phyloP scores from a whole-genome alignment of 2,329 filamentous ascomycete species.

The Pseudogymnoascus sp. region DNA sequence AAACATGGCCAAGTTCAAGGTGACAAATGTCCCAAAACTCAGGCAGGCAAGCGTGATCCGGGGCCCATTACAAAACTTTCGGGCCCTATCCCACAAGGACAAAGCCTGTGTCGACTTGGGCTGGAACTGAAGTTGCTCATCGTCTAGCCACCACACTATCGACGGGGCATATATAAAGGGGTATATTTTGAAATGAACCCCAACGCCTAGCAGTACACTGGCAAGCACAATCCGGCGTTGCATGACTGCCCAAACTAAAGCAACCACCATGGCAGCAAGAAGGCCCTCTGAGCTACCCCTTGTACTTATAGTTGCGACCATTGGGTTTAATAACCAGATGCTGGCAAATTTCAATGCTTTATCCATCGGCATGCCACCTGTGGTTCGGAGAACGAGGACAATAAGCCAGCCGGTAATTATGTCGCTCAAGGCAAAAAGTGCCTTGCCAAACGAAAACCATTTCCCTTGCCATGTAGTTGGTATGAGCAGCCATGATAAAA shows the following conservation, averaged over 20 bases:
- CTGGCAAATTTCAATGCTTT: constrained; percentile 68
- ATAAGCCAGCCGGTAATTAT: constrained; percentile 78
- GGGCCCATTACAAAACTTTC: constrained; percentile 43
- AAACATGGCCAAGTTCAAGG: constrained; percentile 75
- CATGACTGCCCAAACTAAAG: constrained; percentile 74
- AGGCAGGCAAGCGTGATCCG: constrained; percentile 52
- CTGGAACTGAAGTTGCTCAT: constrained; percentile 29
- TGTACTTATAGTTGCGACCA: constrained; percentile 96
- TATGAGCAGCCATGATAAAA: constrained; percentile 83
- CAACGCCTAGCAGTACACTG: constrained; percentile 68
- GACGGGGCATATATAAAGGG: constrained; percentile 89
- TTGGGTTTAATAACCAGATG: constrained; percentile 93
- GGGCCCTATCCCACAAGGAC: constrained; percentile 23
- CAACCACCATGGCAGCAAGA: constrained; percentile 75
- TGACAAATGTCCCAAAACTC: constrained; percentile 66
- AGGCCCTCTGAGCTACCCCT: constrained; percentile 89
- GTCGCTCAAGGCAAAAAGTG: constrained; percentile 77
- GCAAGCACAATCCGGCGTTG: constrained; percentile 55
- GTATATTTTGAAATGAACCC: constrained; percentile 97
- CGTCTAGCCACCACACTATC: constrained; percentile 73
- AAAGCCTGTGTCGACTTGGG: constrained; percentile 19
- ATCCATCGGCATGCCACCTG: constrained; percentile 30
- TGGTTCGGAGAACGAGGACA: constrained; percentile 42
- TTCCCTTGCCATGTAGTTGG: constrained; percentile 58
- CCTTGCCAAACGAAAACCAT: constrained; percentile 76